Evolutionary conservation across 345 rosid genomes (phyloP), one percentile per base, ranked within the genome.

Genomic region (Microcos paniculata): DNA sequence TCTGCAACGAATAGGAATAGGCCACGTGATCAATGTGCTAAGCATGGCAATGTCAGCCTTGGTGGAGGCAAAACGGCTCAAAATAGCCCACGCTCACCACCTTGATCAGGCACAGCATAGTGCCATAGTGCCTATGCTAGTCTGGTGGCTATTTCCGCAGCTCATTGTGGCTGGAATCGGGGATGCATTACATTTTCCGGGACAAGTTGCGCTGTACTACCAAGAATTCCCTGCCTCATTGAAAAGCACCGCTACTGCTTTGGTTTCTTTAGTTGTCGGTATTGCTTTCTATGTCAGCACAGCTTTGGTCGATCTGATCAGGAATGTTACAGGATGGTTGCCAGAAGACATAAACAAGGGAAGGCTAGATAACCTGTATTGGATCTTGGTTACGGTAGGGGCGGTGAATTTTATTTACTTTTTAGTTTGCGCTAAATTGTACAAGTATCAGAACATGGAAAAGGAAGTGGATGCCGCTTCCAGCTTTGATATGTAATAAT

Each of bases 141-240:
- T 45, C 1, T 6, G 69, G 7, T 84, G 88, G 87, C 70, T 86
- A 46, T 76, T 86, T 45, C 87, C 91, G 9, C 87, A 82, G 21
- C 70, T 83, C 4, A 58, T 80, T 38, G n/a, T 86, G 71, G 82
- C 53, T 15, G 90, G 87, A 0, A 66, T 85, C 0, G 85, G 82
- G 5, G 86, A 83, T 30, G 85, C 90, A 10, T 78, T 88, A 40
- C 83, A 80, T 12, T 72, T 73, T 46, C 91, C 88, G 0, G 88
- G 88, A 56, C 87, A 86, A 38, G 78, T 75, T 71, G 46, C 63
- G 4, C 19, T 88, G 33, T 83, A 78, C 35, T 82, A 81, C 62
- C 82, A 76, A 28, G 90, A 88, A 71, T 87, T 82, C 78, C 87
- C 85, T 0, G 43, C 1, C 8, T 76, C 79, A 6, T 35, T 86